These are phyloP conservation scores for Colletotrichum destructivum DNA, from an alignment of 2,329 filamentous ascomycete species.

Conservation along the genomic window DNA sequence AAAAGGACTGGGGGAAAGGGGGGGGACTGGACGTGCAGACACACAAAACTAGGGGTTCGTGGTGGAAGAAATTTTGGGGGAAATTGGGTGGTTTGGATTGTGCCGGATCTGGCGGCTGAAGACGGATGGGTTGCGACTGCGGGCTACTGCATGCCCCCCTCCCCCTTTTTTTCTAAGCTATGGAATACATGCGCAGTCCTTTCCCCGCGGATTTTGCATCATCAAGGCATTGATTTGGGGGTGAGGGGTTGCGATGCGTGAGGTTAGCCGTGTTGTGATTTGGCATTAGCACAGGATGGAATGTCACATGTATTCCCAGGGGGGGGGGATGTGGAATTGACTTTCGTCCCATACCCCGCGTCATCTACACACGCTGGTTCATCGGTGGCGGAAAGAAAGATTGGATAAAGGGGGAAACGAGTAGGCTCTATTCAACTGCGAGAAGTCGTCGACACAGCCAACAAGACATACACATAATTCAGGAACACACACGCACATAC, in stretches of 20 bases:
- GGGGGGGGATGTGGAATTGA: constrained; percentile 15
- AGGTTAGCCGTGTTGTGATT: neutral
- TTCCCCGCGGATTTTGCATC: neutral
- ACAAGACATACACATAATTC: too few species aligned
- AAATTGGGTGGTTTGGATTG: neutral
- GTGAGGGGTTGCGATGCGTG: neutral
- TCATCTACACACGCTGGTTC: neutral
- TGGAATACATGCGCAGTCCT: neutral
- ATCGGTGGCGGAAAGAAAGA: neutral
- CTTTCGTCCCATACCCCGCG: constrained; percentile 23
- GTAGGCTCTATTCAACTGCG: neutral
- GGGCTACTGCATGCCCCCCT: neutral
- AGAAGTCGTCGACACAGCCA: neutral
- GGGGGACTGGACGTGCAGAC: constrained; percentile 28
- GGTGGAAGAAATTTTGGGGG: neutral
- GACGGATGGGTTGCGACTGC: neutral
- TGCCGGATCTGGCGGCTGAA: constrained; percentile 23
- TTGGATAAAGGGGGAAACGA: neutral
- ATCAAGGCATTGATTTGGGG: neutral
- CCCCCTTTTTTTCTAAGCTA: too few species aligned
- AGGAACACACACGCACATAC: too few species aligned
- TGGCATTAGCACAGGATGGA: neutral
- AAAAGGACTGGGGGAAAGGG: neutral
- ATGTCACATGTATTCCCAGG: constrained; percentile 14
- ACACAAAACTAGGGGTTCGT: neutral